Percentiles rank a stretch among this genome's conserved stretches.
These are phyloP conservation scores for Penicillium ochrochloron DNA, from an alignment of 495 filamentous ascomycete genomes.

Conservation along the genomic window DNA sequence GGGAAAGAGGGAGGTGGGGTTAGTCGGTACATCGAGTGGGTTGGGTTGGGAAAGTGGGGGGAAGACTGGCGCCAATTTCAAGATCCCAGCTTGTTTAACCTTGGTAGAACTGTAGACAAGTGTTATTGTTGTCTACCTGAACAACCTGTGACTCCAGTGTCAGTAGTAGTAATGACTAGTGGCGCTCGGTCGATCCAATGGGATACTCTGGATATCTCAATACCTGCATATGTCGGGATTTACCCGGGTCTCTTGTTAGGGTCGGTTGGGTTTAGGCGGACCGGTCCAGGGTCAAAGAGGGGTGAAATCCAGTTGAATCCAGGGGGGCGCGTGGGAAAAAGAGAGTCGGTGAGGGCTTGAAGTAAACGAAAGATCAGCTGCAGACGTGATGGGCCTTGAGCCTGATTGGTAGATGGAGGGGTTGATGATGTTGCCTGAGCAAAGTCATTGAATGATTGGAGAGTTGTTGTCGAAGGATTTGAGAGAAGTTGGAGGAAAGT, in stretches of 20 bases:
- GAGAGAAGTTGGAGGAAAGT: background rate
- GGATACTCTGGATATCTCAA: constrained; percentile 8
- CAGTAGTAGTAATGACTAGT: background rate
- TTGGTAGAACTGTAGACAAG: background rate
- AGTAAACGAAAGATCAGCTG: constrained; percentile 2
- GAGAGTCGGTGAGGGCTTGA: constrained; percentile 31
- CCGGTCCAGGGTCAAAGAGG: constrained; percentile 4
- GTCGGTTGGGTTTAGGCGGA: constrained; percentile 17
- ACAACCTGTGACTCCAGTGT: background rate
- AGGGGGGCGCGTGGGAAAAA: constrained; percentile 6
- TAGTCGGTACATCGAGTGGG: background rate
- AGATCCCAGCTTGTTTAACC: constrained; percentile 7
- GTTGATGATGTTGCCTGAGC: background rate
- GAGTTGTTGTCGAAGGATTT: background rate
- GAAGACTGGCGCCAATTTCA: background rate
- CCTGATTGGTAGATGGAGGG: background rate
- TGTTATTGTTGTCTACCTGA: background rate
- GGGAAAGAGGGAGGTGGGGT: constrained; percentile 1
- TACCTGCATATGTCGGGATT: constrained; percentile 12
- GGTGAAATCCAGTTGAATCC: constrained; percentile 11
- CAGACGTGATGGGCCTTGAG: background rate
- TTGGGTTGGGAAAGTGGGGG: background rate
- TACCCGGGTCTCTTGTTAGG: constrained; percentile 10
- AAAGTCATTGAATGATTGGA: background rate
- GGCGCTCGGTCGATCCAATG: constrained; percentile 7